Base-by-base conservation (phyloP, 1,284 basidiomycete species). In the Microstroma glucosiphilum region DNA sequence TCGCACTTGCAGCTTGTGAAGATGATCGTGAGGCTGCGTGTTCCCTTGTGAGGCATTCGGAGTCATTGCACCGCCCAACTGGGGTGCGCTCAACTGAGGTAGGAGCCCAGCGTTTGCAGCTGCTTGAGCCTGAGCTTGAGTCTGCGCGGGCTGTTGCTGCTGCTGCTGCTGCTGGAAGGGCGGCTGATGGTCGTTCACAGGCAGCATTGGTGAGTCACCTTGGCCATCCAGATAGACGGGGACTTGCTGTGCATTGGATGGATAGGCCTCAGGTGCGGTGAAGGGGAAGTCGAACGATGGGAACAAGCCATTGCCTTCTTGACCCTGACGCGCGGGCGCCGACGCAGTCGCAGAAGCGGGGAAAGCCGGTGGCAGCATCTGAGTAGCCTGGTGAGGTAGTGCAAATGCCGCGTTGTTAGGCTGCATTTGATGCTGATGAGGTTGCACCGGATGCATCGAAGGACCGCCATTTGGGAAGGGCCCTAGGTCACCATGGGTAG, bases 1-100 rank as follows among this genome's bases (percentile, higher is more conserved):
- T 15, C 51, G 51, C 25, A 54, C 51, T 26, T 54, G 51, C 15
- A 25, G 6, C n/a, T 25, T 21, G 13, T 54, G 51, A 54, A 54
- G n/a, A 8, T 54, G 51, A 25, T 54, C 51, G 21, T 54, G 51
- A 26, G 51, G 51, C 51, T 54, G 21, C 21, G 26, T 21, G 51
- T 25, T 25, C 26, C n/a, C n/a, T n/a, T n/a, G n/a, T n/a, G n/a
- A n/a, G n/a, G 19, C 21, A 26, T 21, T 54, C 17, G 6, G 13
- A 6, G 7, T 6, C 51, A 15, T 21, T 54, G 51, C 7, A 26
- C 17, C 13, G 15, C 13, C 21, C n/a, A 23, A 15, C 7, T 2
- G 8, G 43, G 43, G 43, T n/a, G 43, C 21, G 12, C 43, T 21
- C 43, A 17, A 17, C 13, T 48, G 43, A 17, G 15, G 43, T 3